These are phyloP conservation scores for Vitis amurensis DNA, from an alignment of 164 flowering plant genomes.

Conservation along the genomic window DNA sequence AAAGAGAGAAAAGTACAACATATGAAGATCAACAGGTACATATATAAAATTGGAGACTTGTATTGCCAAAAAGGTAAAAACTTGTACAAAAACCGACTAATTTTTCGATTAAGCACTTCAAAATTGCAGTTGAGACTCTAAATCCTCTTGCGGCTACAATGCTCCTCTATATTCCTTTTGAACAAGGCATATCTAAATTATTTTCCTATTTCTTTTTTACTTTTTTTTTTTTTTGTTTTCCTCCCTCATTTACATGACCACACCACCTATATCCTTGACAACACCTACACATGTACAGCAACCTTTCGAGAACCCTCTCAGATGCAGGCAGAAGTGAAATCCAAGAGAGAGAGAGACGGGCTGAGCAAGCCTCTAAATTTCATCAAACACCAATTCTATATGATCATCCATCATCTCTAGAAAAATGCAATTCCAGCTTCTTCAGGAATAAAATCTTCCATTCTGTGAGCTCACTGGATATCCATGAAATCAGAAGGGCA, in stretches of 20 bases:
- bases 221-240: conserved; percentile 9
- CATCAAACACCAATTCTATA: not conserved
- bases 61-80: conserved; percentile 14
- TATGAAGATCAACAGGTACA: not conserved
- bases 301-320: conserved; percentile 12
- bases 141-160: conserved; percentile 20
- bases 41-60: conserved; percentile 2
- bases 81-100: conserved; percentile 10
- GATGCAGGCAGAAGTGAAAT: conserved; percentile 6
- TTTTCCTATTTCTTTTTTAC: conserved; percentile 7
- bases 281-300: conserved; percentile 37
- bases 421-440: not conserved
- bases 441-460: not conserved
- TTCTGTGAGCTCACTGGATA: not conserved
- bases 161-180: conserved; percentile 2
- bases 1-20: not conserved
- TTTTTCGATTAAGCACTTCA: conserved; percentile 24
- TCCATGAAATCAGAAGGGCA: too few relatives aligned
- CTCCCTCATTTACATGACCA: conserved; percentile 32
- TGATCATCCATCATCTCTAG: not conserved
- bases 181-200: conserved; percentile 14
- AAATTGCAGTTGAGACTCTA: conserved; percentile 32
- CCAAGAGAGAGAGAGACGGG: not conserved
- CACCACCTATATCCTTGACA: conserved; percentile 25
- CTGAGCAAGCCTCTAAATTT: not conserved